Evolutionary conservation across 2,329 filamentous ascomycete genomes (phyloP).

Genomic region (Ophiostoma himal-ulmi): DNA sequence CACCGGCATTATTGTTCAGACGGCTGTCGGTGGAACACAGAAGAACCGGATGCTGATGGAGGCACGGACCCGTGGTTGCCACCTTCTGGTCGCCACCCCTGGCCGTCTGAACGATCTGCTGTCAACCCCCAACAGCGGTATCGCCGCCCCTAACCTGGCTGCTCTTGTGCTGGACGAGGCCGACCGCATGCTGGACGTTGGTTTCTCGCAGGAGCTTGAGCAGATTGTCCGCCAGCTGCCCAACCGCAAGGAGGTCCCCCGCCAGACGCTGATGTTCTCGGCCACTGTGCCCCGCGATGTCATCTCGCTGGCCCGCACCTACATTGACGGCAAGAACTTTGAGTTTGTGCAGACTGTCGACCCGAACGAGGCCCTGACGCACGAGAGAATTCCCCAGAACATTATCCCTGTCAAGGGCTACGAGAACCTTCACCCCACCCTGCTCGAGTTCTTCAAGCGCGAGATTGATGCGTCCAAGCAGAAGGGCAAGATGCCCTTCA

Average conservation of each 20-base stretch:
- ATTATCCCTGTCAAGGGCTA: slow-evolving; percentile 61
- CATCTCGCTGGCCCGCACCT: slow-evolving; percentile 67
- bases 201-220: slow-evolving; percentile 62
- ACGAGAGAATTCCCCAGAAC: slow-evolving; percentile 76
- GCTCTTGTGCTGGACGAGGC: slow-evolving; percentile 91
- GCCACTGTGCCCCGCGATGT: slow-evolving; percentile 86
- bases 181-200: slow-evolving; percentile 97
- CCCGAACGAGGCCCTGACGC: slow-evolving; percentile 76
- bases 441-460: slow-evolving; percentile 68
- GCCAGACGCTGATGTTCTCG: slow-evolving; percentile 92
- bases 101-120: slow-evolving; percentile 81
- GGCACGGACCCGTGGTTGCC: slow-evolving; percentile 71
- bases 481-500: slow-evolving; percentile 61
- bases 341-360: slow-evolving; percentile 86
- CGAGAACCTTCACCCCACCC: slow-evolving; percentile 68
- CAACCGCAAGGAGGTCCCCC: slow-evolving; percentile 52
- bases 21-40: slow-evolving; percentile 86
- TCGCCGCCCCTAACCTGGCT: slow-evolving; percentile 73
- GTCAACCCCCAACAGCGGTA: slow-evolving; percentile 54
- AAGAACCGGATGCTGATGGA: slow-evolving; percentile 62
- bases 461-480: slow-evolving; percentile 42
- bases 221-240: slow-evolving; percentile 61
- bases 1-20: slow-evolving; percentile 62
- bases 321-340: slow-evolving; percentile 73
- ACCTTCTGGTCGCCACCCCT: slow-evolving; percentile 85